phyloP scores from a whole-genome alignment of 192 early-diverging fungal species.

The Backusella tarrabulga region DNA sequence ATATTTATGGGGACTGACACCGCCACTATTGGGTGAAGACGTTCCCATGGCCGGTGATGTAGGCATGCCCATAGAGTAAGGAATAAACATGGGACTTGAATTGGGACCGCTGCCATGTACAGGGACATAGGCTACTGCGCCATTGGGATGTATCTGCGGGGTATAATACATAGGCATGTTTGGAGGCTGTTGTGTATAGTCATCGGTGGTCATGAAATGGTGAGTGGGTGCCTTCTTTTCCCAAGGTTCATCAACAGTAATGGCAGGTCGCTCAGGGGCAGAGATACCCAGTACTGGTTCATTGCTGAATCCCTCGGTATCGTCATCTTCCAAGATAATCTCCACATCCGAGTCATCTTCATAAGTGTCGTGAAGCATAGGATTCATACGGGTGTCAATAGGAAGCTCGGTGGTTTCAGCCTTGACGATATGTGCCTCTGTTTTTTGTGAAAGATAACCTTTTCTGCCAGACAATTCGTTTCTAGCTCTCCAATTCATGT shows the following conservation, averaged over 20 bases:
- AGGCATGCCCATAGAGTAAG: slow-evolving; percentile 10
- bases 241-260: not conserved
- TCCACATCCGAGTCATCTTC: slow-evolving; percentile 35
- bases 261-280: slow-evolving; percentile 5
- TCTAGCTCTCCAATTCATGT: not conserved
- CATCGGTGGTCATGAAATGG: not conserved
- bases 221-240: not conserved
- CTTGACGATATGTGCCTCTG: not conserved
- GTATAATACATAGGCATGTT: slow-evolving; percentile 1
- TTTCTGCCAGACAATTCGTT: not conserved
- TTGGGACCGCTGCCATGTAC: not conserved
- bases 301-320: not conserved
- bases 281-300: slow-evolving; percentile 25
- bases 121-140: not conserved
- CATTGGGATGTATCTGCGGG: not conserved
- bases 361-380: not conserved
- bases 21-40: not conserved
- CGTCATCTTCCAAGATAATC: slow-evolving; percentile 27
- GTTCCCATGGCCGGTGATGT: not conserved
- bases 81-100: not conserved
- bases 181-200: not conserved
- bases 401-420: not conserved
- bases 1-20: not conserved
- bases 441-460: slow-evolving; percentile 12
- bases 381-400: not conserved